Percentiles rank a stretch among this genome's conserved stretches.
These are phyloP conservation scores for Termitomyces sp. DNA, from an alignment of 768 basidiomycete species.

Conservation along the genomic window DNA sequence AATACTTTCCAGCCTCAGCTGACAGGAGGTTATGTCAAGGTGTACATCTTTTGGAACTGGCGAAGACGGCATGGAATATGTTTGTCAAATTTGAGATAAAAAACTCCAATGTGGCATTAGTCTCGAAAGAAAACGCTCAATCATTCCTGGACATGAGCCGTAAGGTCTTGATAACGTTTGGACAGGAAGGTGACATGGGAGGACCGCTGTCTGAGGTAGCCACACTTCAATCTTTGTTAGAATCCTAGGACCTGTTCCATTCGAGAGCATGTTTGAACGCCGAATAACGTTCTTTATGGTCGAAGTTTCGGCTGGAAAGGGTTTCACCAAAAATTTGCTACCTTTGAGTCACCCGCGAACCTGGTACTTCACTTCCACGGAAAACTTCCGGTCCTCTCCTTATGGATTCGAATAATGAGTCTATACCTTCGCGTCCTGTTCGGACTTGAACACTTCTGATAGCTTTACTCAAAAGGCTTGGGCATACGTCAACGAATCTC, in stretches of 20 bases:
- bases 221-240: constrained; percentile 39
- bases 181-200: constrained; percentile 58
- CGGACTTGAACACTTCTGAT: background rate
- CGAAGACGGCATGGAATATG: constrained; percentile 78
- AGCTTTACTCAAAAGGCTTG: background rate
- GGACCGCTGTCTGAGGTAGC: constrained; percentile 57
- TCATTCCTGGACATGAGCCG: constrained; percentile 38
- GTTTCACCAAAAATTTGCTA: background rate
- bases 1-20: background rate
- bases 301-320: too few species aligned
- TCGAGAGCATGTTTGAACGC: background rate
- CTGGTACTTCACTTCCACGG: background rate
- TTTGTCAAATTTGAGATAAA: constrained; percentile 30
- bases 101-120: constrained; percentile 13
- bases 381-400: background rate
- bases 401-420: background rate
- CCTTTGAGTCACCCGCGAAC: background rate
- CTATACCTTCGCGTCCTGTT: background rate
- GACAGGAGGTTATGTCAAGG: constrained; percentile 35
- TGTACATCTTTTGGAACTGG: constrained; percentile 70
- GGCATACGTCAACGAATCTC: background rate
- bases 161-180: constrained; percentile 43
- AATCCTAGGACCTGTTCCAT: constrained; percentile 10
- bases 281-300: background rate
- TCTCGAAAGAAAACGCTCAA: constrained; percentile 25